Evolutionary conservation across 345 rosid species (phyloP), one percentile per base, ranked within the genome.

Genomic region (Linum usitatissimum): DNA sequence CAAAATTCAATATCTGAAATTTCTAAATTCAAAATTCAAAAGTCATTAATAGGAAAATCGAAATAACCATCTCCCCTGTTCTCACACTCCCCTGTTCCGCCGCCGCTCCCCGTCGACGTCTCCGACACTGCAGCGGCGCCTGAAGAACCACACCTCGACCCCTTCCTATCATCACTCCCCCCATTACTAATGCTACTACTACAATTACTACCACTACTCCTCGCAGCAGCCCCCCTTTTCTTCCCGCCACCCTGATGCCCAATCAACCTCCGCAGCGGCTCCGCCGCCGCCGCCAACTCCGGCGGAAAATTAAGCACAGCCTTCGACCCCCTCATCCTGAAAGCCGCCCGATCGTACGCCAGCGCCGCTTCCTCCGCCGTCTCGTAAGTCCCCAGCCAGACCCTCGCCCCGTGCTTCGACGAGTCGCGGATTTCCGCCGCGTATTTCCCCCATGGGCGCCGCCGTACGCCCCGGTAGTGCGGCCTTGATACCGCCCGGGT

Each of bases 401-500:
- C 63, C 5, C 86, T 72, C 0, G 82, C 76, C 5, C 90, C 90
- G 0, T 73, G 68, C 6, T 84, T 68, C 0, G 64, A 4, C 28
- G 86, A 81, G 58, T 84, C 90, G 0, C 90, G 86, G 30, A 84
- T 84, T 70, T 84, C 86, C 0, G 90, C 86, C 0, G 90, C 90
- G 48, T 56, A 84, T 60, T 84, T 84, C n/a, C 90, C 90, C 90
- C 90, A 84, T 0, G 83, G 90, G 5, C 90, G 80, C 6, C 81
- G 81, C 70, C 90, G 61, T 18, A 84, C 90, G 0, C 90, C 90
- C 10, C 90, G 65, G 67, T 81, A 84, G 57, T 75, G 81, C 76
- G 73, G 80, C 76, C 38, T 81, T 80, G 70, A 67, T n/a, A 20
- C 76, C 64, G 63, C 60, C 57, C 61, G 17, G 55, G 55, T 1